Conservation (phyloP, 1,139 yeast genomes). For the Candida smagusa region DNA sequence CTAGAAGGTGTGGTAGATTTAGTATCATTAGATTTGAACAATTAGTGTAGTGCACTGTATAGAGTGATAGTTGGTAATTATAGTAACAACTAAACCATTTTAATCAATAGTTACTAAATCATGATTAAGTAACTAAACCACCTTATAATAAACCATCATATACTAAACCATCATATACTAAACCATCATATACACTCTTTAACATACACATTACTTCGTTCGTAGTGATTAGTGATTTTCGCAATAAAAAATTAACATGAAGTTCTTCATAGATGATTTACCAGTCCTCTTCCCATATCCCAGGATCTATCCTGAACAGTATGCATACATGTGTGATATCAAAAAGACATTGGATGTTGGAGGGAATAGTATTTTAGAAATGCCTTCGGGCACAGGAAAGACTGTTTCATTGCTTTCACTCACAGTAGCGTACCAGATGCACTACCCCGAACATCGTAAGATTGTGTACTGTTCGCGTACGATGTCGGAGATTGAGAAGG, state of each 20-base stretch:
- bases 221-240: no score
- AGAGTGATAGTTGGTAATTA: no score
- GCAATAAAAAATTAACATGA: constrained; percentile 26
- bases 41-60: no score
- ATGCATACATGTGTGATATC: constrained; percentile 94
- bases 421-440: constrained; percentile 94
- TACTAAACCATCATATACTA: no score
- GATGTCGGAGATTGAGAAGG: constrained; percentile 98
- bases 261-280: constrained; percentile 88
- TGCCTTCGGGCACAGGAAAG: constrained; percentile 99
- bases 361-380: constrained; percentile 94
- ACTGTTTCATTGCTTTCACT: constrained; percentile 87
- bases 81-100: no score
- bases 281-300: constrained; percentile 98
- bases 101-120: no score
- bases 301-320: constrained; percentile 94
- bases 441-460: constrained; percentile 91
- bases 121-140: no score
- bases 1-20: constrained; percentile 11
- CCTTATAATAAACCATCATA: no score
- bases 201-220: no score
- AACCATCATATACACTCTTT: no score
- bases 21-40: neutral
- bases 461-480: constrained; percentile 98
- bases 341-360: constrained; percentile 93